Evolutionary conservation across 1,284 basidiomycete species (phyloP).

Genomic region (Puccinia triticina): DNA sequence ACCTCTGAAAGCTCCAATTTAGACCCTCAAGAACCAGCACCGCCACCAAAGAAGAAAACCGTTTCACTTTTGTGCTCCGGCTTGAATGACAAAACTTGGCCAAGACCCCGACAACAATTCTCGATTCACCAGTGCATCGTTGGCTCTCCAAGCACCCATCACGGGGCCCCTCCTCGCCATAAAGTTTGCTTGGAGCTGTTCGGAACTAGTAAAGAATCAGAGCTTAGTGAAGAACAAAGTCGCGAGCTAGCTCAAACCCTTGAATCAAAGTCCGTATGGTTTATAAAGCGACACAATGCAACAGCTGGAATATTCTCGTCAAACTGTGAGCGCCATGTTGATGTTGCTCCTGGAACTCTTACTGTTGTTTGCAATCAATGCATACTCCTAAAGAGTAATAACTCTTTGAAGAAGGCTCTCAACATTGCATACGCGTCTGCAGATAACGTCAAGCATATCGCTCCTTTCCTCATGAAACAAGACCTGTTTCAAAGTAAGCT

Average conservation of each 20-base stretch:
- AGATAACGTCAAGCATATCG: neutral
- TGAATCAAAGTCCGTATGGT: neutral
- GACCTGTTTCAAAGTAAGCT: conserved; percentile 14
- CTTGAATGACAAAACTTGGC: conserved; percentile 11
- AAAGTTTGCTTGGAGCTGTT: conserved; percentile 8
- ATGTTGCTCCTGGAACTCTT: neutral
- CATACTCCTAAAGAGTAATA: neutral
- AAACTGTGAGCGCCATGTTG: neutral
- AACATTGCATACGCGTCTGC: neutral
- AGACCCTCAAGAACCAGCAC: neutral
- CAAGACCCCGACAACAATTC: neutral
- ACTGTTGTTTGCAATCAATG: neutral
- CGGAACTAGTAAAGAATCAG: conserved; percentile 5
- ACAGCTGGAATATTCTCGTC: conserved; percentile 31
- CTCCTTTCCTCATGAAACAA: neutral
- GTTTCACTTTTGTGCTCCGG: neutral
- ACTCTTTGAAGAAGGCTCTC: neutral
- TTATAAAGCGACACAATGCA: conserved; percentile 29
- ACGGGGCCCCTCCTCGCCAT: conserved; percentile 6
- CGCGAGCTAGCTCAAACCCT: conserved; percentile 1
- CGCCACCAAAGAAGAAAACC: neutral
- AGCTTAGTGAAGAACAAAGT: neutral
- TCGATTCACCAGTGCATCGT: neutral
- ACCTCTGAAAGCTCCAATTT: neutral
- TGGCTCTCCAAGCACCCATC: neutral